Base-by-base conservation (phyloP, 345 rosid genomes). In the Syzygium aromaticum region DNA sequence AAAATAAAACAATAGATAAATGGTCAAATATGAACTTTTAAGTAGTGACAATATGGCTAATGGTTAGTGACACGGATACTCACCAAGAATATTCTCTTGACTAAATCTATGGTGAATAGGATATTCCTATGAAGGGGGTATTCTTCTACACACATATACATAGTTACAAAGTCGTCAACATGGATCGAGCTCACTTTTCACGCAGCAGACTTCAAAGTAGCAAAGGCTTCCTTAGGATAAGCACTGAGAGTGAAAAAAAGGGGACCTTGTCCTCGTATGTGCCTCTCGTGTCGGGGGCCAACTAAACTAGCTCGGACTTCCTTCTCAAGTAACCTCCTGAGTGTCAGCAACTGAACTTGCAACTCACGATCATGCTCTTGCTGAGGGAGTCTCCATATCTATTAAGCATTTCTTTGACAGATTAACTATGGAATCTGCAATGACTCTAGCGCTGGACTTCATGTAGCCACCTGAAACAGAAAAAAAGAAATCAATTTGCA, bases 361-460 rank as follows among this genome's bases (percentile, higher is more conserved):
- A 85, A 38, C 52, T 19, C 51, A 46, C 11, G 53, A 59, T 85
- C 86, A 63, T 84, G 54, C 51, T 30, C 92, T 91, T 14, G 92
- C 38, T 8, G 49, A 57, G 59, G 59, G 89, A 87, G 86, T 27
- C 13, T 40, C 82, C 73, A 84, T 87, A 87, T 94, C 88, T 88
- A 97, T 95, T 87, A 97, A 90, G 61, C 91, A 67, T 87, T 94
- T 93, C 85, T 88, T 92, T 21, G 96, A 93, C 82, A 97, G 98
- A 88, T 97, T 96, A 84, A 61, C 89, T 23, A 96, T 93, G 54
- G 99, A 96, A 91, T 95, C 91, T 21, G 99, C 98, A 33, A 97
- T 92, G 51, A 96, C 97, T 92, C 95, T 91, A 53, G 99, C 99
- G 56, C 98, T 97, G 49, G 96, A 92, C 92, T 97, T 96, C 99